Evolutionary conservation across 352 stramenopile genomes (phyloP).

Genomic region (Globisporangium cederbergense): DNA sequence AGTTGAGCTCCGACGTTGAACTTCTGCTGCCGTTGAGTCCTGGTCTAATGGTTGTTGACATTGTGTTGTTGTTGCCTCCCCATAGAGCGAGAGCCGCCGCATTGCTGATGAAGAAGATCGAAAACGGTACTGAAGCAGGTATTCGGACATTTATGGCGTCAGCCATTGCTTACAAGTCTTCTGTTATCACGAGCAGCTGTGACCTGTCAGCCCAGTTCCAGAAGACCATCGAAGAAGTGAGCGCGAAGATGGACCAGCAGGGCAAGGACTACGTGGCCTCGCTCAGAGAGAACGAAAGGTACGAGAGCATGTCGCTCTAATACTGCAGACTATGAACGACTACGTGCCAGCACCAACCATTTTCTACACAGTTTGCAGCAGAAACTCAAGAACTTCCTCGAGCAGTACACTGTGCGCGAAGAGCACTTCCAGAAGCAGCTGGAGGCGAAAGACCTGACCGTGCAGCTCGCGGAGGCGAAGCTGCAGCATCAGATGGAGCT

Average conservation of each 20-base stretch:
- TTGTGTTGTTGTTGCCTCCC: neutral
- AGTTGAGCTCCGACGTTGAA: neutral
- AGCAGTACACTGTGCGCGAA: conserved; percentile 76
- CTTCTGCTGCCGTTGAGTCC: neutral
- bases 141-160: too few relatives aligned
- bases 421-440: conserved; percentile 84
- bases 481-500: conserved; percentile 76
- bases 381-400: conserved; percentile 80
- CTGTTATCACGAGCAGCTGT: conserved; percentile 26
- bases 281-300: conserved; percentile 81
- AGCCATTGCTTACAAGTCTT: conserved; percentile 8
- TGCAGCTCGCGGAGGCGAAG: conserved; percentile 81
- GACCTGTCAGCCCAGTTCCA: conserved; percentile 79
- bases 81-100: conserved; percentile 65
- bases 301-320: too few relatives aligned
- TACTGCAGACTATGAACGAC: too few relatives aligned
- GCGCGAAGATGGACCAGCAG: conserved; percentile 87
- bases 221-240: conserved; percentile 86
- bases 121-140: conserved; percentile 29
- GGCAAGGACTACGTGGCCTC: conserved; percentile 80
- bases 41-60: neutral
- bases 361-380: conserved; percentile 54
- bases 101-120: conserved; percentile 84
- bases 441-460: conserved; percentile 76
- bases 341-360: neutral